Conservation (phyloP, 129 eudicot species). For the Flaveria trinervia region DNA sequence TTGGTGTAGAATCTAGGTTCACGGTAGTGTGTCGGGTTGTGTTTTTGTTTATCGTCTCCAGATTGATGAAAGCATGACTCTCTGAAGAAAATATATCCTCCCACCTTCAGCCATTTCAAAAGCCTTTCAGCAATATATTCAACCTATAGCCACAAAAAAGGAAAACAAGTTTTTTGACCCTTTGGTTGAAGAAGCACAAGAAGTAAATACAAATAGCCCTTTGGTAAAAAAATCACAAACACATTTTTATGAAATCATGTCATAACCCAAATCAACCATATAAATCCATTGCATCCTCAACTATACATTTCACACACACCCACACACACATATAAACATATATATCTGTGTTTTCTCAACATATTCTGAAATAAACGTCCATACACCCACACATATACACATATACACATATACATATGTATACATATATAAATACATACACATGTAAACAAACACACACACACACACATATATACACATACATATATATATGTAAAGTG, state of each 20-base stretch:
- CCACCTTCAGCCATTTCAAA: constrained; percentile 87
- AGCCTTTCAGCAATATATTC: constrained; percentile 61
- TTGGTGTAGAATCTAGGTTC: constrained; percentile 91
- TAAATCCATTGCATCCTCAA: neutral
- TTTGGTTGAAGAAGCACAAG: constrained; percentile 23
- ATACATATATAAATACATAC: too few relatives aligned
- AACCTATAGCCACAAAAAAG: constrained; percentile 51
- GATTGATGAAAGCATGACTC: constrained; percentile 95
- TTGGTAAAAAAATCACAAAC: neutral
- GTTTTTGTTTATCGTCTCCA: constrained; percentile 76
- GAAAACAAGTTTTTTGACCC: neutral
- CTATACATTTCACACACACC: neutral
- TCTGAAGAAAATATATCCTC: constrained; percentile 84
- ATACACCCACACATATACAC: too few relatives aligned
- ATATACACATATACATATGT: too few relatives aligned
- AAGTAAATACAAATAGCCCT: neutral
- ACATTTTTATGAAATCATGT: neutral
- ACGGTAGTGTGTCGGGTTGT: constrained; percentile 85
- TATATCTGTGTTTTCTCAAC: too few relatives aligned
- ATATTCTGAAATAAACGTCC: too few relatives aligned
- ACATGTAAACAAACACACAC: too few relatives aligned
- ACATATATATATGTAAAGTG: too few relatives aligned
- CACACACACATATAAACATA: neutral
- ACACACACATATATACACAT: too few relatives aligned
- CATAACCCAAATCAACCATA: neutral